Evolutionary conservation across 768 basidiomycete genomes (phyloP), one percentile per base, ranked within the genome.

Genomic region (Mrakia gelida): DNA sequence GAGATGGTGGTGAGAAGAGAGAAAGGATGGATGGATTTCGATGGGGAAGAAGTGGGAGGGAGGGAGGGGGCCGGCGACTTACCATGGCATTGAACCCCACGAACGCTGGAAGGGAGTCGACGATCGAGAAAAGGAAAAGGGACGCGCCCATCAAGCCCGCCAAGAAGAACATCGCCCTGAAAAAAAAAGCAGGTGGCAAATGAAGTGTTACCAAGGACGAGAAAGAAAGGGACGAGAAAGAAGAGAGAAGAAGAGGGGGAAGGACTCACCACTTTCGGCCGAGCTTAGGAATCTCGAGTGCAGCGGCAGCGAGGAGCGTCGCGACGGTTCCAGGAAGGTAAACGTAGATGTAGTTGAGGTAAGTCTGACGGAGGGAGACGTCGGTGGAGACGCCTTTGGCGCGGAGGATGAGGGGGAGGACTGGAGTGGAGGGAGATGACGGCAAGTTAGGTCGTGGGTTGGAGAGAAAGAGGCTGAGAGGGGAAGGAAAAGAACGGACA

Each of bases 321-420:
- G 77, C 77, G 26, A 63, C 59, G 26, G 65, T 56, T 0, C 75
- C 75, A n/a, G 75, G 75, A 10, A 71, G 34, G 67, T 76, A 76
- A 13, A 71, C 75, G n/a, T 62, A 81, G 72, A 84, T 76, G 81
- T 85, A 85, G 71, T 84, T 81, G 7, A 81, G 78, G 79, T 85
- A 86, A 0, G 85, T 86, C 56, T 83, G 59, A 4, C n/a, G 15
- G 8, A 78, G 23, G 13, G 70, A 28, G 9, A 56, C 23, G 3
- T 62, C 41, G 11, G 71, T 73, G 2, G 28, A 54, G 62, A 72
- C 28, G 0, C 77, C 72, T 45, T 78, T 73, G 1, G 23, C 71
- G 10, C 72, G 61, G 1, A 73, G 45, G 49, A 73, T 73, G 65
- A 85, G 81, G 21, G 86, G 84, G 13, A 85, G 79, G 81, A 82